These are phyloP conservation scores for Pulveroboletus sp. DNA, from an alignment of 1,284 basidiomycete species.

Conservation along the genomic window DNA sequence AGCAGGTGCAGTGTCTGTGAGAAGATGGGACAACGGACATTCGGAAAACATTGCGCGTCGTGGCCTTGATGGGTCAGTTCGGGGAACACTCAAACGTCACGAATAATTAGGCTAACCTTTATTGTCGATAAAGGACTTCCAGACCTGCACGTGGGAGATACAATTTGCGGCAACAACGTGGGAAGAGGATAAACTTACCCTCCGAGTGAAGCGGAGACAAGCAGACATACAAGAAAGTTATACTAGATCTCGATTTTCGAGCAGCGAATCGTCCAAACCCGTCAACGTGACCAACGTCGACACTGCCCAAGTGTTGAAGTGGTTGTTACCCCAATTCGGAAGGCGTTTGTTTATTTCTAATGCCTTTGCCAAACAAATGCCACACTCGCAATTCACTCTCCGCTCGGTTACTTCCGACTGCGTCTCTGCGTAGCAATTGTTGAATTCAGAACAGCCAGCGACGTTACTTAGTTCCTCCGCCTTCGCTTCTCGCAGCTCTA, in stretches of 20 bases:
- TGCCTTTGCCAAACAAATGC: slow-evolving; percentile 32
- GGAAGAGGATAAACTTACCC: slow-evolving; percentile 40
- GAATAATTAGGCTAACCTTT: slow-evolving; percentile 48
- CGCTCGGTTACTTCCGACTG: slow-evolving; percentile 27
- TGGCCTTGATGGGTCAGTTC: slow-evolving; percentile 53
- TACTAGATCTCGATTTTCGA: not conserved
- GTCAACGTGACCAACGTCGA: not conserved
- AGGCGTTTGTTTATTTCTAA: slow-evolving; percentile 36
- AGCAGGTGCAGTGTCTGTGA: not conserved
- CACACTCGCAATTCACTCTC: slow-evolving; percentile 20
- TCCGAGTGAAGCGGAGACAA: slow-evolving; percentile 65
- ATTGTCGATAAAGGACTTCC: slow-evolving; percentile 76
- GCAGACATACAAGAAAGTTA: slow-evolving; percentile 48
- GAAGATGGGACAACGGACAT: slow-evolving; percentile 46
- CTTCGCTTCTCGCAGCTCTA: slow-evolving; percentile 2
- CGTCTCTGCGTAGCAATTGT: slow-evolving; percentile 2
- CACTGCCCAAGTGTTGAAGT: not conserved
- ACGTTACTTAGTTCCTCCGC: not conserved
- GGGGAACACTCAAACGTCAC: not conserved
- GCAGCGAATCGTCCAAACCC: not conserved
- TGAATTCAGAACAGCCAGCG: slow-evolving; percentile 9
- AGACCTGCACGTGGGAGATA: slow-evolving; percentile 55
- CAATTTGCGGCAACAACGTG: not conserved
- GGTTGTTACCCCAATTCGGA: not conserved
- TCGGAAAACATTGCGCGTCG: slow-evolving; percentile 76